These are phyloP conservation scores for Hura crepitans DNA, from an alignment of 441 rosid species.

Conservation along the genomic window DNA sequence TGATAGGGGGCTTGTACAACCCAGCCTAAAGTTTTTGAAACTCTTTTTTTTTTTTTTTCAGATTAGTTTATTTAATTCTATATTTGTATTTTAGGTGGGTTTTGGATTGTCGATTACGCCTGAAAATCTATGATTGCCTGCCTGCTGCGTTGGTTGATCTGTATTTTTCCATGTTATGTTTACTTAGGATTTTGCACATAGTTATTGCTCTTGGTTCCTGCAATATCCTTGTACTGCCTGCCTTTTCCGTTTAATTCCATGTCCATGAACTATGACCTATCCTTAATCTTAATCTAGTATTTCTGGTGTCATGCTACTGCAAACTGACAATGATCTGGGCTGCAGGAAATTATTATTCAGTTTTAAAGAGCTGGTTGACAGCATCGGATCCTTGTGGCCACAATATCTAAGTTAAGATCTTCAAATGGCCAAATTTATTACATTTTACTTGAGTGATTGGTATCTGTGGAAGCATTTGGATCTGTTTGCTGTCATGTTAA, in stretches of 20 bases:
- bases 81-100: neutral
- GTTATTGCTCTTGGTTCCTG: neutral
- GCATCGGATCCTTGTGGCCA: slow-evolving; percentile 43
- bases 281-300: slow-evolving; percentile 6
- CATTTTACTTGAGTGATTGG: slow-evolving; percentile 18
- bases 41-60: too few relatives aligned
- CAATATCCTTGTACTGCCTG: neutral
- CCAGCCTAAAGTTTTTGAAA: neutral
- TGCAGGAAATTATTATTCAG: slow-evolving; percentile 45
- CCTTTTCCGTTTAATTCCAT: neutral
- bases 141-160: too few relatives aligned
- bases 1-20: neutral
- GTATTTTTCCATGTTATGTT: too few relatives aligned
- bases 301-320: slow-evolving; percentile 24
- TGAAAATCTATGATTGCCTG: neutral
- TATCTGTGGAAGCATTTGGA: neutral
- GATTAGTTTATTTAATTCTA: too few relatives aligned
- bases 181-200: neutral
- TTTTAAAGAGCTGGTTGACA: slow-evolving; percentile 59
- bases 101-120: neutral
- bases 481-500: slow-evolving; percentile 4
- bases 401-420: slow-evolving; percentile 53
- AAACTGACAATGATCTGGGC: slow-evolving; percentile 41
- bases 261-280: neutral
- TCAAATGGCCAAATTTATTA: slow-evolving; percentile 33